phyloP scores from a whole-genome alignment of 1,139 yeast species.

The Yamadazyma dendronema region DNA sequence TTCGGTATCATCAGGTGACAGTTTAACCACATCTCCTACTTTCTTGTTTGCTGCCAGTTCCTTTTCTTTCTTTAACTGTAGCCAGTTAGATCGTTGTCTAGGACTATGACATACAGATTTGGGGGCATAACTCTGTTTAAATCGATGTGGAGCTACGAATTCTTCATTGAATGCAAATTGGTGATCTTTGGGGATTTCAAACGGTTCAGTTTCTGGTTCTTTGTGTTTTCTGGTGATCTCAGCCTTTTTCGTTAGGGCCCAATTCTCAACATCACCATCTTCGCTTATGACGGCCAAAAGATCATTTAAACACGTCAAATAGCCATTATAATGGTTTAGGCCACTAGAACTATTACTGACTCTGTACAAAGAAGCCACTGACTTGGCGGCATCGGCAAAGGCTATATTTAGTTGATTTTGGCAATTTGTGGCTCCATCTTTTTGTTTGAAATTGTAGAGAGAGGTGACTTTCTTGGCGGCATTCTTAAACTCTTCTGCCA shows the following conservation, averaged over 20 bases:
- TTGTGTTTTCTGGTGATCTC: slow-evolving; percentile 36
- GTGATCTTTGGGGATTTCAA: slow-evolving; percentile 31
- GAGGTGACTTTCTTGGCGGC: slow-evolving; percentile 48
- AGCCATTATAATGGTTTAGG: slow-evolving; percentile 50
- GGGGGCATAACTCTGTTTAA: slow-evolving; percentile 48
- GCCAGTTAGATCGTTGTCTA: slow-evolving; percentile 16
- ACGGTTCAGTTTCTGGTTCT: not conserved
- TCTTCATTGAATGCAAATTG: slow-evolving; percentile 36
- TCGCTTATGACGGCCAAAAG: slow-evolving; percentile 44
- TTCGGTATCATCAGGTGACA: slow-evolving; percentile 5
- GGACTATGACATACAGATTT: slow-evolving; percentile 35
- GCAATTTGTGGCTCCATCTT: slow-evolving; percentile 22
- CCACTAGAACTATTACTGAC: slow-evolving; percentile 46
- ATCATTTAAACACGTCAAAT: slow-evolving; percentile 57
- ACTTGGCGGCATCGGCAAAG: slow-evolving; percentile 62
- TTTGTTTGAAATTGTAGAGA: slow-evolving; percentile 28
- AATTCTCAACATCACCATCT: slow-evolving; percentile 50
- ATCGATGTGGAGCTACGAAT: slow-evolving; percentile 32
- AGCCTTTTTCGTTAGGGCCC: slow-evolving; percentile 50
- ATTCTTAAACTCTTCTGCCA: slow-evolving; percentile 40
- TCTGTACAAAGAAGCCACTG: slow-evolving; percentile 62
- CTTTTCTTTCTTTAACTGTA: slow-evolving; percentile 9
- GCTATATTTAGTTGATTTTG: not conserved
- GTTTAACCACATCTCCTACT: slow-evolving; percentile 10
- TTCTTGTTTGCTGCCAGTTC: slow-evolving; percentile 7